A percentile compares a stretch with the other conserved stretches of the same genome.
Evolutionary conservation across 805 yeast genomes (phyloP).

Genomic region (Saturnispora besseyi): DNA sequence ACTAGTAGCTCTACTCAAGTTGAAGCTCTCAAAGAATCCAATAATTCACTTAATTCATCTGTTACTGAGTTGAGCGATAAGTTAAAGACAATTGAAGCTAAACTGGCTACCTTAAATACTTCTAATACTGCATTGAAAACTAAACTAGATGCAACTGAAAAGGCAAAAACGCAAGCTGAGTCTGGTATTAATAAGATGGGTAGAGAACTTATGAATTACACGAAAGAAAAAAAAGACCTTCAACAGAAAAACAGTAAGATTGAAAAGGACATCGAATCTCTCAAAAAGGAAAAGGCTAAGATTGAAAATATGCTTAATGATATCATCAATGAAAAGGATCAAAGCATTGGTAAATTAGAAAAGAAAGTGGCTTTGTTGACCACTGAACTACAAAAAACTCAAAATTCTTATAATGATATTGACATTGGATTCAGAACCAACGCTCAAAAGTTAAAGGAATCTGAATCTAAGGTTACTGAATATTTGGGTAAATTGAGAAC

Average conservation of each 20-base stretch:
- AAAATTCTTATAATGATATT: slow-evolving; percentile 21
- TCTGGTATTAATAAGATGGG: slow-evolving; percentile 88
- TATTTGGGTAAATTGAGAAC: slow-evolving; percentile 17
- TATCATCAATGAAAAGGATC: slow-evolving; percentile 18
- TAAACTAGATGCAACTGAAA: slow-evolving; percentile 25
- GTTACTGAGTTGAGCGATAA: slow-evolving; percentile 18
- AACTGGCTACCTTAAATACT: slow-evolving; percentile 16
- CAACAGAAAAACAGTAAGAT: slow-evolving; percentile 34
- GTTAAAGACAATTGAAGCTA: slow-evolving; percentile 16
- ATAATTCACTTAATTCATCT: slow-evolving; percentile 29
- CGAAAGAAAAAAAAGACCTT: slow-evolving; percentile 46
- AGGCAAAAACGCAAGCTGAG: slow-evolving; percentile 47
- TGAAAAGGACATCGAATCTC: slow-evolving; percentile 33
- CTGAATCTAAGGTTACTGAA: slow-evolving; percentile 18
- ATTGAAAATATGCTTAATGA: slow-evolving; percentile 19
- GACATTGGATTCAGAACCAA: slow-evolving; percentile 20
- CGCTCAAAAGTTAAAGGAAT: slow-evolving; percentile 18
- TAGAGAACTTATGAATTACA: slow-evolving; percentile 62
- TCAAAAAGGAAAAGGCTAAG: slow-evolving; percentile 27
- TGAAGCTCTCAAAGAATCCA: slow-evolving; percentile 16
- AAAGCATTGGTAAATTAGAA: slow-evolving; percentile 19
- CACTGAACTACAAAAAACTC: slow-evolving; percentile 16
- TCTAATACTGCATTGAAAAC: slow-evolving; percentile 24
- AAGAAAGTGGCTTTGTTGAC: slow-evolving; percentile 11
- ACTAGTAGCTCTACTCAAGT: slow-evolving; percentile 21